Percentiles rank a stretch among this genome's conserved stretches.
These are phyloP conservation scores for Hortiboletus flavorubellus DNA, from an alignment of 768 basidiomycete genomes.

Conservation along the genomic window DNA sequence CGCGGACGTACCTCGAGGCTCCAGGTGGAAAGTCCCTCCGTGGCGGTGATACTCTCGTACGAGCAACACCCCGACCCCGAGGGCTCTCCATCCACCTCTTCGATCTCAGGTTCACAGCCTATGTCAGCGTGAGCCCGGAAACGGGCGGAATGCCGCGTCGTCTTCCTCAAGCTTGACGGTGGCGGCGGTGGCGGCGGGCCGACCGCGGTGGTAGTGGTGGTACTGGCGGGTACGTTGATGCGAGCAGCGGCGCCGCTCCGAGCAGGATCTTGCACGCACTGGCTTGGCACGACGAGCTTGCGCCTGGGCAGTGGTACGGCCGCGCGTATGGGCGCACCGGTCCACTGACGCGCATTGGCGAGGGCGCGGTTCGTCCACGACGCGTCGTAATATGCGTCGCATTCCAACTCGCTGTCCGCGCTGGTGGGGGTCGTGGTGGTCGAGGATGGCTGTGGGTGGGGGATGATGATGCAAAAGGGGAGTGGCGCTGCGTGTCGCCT, in stretches of 20 bases:
- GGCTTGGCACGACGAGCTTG: neutral
- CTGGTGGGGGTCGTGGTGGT: neutral
- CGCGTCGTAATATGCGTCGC: neutral
- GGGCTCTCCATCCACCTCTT: neutral
- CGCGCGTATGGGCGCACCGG: conserved; percentile 24
- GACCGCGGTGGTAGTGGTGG: neutral
- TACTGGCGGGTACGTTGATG: neutral
- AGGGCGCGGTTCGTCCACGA: neutral
- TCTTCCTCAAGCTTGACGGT: neutral
- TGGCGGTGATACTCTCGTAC: conserved; percentile 30
- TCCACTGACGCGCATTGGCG: conserved; percentile 7
- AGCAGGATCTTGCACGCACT: too few species aligned
- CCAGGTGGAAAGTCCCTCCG: conserved; percentile 19
- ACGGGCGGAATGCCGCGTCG: neutral
- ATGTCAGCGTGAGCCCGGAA: neutral
- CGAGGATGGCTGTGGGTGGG: neutral
- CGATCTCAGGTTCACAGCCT: neutral
- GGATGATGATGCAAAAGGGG: neutral
- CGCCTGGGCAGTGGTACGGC: conserved; percentile 20
- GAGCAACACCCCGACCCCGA: conserved; percentile 2
- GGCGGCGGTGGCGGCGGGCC: neutral
- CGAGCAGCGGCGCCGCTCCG: neutral
- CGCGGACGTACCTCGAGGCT: conserved; percentile 30
- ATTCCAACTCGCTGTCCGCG: neutral
- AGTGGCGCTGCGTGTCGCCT: neutral